These are phyloP conservation scores for Leccinum disarticulatum DNA, from an alignment of 768 basidiomycete genomes.

Conservation along the genomic window DNA sequence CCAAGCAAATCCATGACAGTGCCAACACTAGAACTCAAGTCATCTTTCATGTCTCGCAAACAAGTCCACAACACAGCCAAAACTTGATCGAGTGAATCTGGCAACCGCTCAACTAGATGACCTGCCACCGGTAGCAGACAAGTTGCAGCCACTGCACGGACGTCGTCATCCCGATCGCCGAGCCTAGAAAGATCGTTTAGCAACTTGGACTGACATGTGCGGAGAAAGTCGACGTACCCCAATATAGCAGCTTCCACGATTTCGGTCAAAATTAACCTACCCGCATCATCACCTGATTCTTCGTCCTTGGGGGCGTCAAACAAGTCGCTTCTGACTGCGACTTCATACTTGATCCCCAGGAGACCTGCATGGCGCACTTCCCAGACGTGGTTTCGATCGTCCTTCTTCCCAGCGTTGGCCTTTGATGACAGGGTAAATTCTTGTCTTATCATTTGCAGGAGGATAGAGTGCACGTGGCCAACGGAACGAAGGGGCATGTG, in stretches of 20 bases:
- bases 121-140: constrained; percentile 87
- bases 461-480: constrained; percentile 73
- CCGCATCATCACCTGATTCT: constrained; percentile 39
- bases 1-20: constrained; percentile 98
- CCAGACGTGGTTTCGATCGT: constrained; percentile 72
- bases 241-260: constrained; percentile 90
- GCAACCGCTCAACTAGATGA: constrained; percentile 73
- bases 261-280: constrained; percentile 63
- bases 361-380: constrained; percentile 98
- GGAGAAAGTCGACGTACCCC: constrained; percentile 51
- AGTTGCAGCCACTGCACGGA: constrained; percentile 90
- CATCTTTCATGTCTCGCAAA: constrained; percentile 91
- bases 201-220: neutral
- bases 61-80: constrained; percentile 89
- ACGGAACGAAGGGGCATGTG: constrained; percentile 86
- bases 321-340: constrained; percentile 87
- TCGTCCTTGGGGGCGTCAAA: constrained; percentile 46
- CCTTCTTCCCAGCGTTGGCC: constrained; percentile 33
- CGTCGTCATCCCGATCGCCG: constrained; percentile 91
- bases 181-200: constrained; percentile 51
- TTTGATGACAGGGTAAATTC: constrained; percentile 56
- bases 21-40: constrained; percentile 93
- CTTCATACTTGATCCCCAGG: constrained; percentile 96
- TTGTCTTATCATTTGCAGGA: constrained; percentile 94
- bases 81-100: constrained; percentile 68